Base-by-base conservation (phyloP, 2,329 filamentous ascomycete species). In the Exophiala aquamarina region DNA sequence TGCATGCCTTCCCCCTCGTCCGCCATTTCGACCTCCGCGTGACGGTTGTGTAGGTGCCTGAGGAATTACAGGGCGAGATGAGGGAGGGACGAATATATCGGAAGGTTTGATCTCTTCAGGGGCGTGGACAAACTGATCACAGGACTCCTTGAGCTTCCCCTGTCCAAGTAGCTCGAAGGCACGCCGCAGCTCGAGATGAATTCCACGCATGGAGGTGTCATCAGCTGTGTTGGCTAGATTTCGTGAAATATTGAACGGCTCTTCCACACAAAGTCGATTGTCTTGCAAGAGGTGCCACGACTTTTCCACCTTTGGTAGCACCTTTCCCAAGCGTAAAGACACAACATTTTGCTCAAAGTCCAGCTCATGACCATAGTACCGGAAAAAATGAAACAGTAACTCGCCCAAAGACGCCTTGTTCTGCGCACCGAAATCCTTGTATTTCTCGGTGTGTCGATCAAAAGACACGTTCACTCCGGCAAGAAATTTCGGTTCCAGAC, bases 211-310 rank as follows among this genome's bases (percentile, higher is more conserved):
- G 1, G 93, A 92, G 34, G 88, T 94, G 64, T 95, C 91, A 64
- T 98, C 93, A 7, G 90, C 93, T 2, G 93, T 97, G 61, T 98
- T 98, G 33, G 91, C 93, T 36, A 98, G 75, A 65, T 98, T 98
- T 33, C 93, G 82, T 28, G 79, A 78, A 3, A 79, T 86, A 61
- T 95, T 98, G 75, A 98, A 98, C 0, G 93, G 93, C 66, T 98
- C 93, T 65, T 98, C 93, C 9, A 98, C 89, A 64, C 92, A 96
- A 23, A 98, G 77, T 54, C 87, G 83, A 61, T 95, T 93, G 61
- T 91, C 90, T 47, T 85, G 73, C 28, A 81, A 76, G 41, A 87
- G 76, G 61, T 91, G 82, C 93, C 93, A 97, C 19, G 84, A 84
- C 73, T 97, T 97, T 47, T 89, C 89, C 53, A 82, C 78, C 66